Evolutionary conservation across 2,329 filamentous ascomycete species (phyloP).

Genomic region (Fusarium mundagurra): DNA sequence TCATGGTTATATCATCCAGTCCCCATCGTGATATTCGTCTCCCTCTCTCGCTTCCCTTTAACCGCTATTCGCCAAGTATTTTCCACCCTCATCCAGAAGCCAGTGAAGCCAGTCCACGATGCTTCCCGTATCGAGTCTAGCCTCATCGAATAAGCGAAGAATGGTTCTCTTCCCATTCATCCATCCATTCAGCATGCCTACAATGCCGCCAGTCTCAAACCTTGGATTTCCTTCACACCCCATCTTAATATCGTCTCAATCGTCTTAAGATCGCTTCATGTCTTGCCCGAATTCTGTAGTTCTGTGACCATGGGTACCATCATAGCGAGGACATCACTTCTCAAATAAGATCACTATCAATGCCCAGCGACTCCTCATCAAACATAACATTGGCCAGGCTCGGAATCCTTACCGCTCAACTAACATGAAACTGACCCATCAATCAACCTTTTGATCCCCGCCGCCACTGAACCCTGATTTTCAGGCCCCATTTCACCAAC

Average conservation of each 20-base stretch:
- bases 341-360: not conserved
- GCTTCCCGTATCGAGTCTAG: conserved; percentile 23
- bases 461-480: conserved; percentile 32
- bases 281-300: not conserved
- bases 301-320: not conserved
- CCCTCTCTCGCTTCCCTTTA: not conserved
- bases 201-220: not conserved
- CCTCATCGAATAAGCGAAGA: not conserved
- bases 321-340: conserved; percentile 2
- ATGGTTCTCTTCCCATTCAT: conserved; percentile 15
- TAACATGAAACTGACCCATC: conserved; percentile 13
- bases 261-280: conserved; percentile 12
- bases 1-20: not conserved
- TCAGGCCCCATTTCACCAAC: not conserved
- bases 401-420: not conserved
- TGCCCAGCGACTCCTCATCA: not conserved
- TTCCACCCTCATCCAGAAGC: not conserved
- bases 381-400: conserved; percentile 4
- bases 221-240: not conserved
- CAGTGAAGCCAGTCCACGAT: not conserved
- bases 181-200: not conserved
- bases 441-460: conserved; percentile 25
- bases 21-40: not conserved
- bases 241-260: not conserved
- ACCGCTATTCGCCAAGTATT: not conserved